phyloP scores from a whole-genome alignment of 306 rosid genomes.

The Cicer arietinum region DNA sequence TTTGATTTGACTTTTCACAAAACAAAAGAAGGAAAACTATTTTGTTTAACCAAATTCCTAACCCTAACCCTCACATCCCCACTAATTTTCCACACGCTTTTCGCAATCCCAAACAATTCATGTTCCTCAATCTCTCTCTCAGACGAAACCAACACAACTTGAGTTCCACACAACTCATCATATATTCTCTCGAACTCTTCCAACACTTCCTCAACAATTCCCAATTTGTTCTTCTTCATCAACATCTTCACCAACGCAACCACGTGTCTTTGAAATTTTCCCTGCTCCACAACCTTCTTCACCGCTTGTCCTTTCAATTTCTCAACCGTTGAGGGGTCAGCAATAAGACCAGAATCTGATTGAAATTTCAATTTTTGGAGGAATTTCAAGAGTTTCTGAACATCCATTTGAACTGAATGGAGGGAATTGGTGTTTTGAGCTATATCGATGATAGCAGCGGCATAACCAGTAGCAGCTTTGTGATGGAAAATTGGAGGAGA shows the following conservation, averaged over 20 bases:
- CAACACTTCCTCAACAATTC: constrained; percentile 58
- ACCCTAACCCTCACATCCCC: constrained; percentile 66
- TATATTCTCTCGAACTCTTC: constrained; percentile 78
- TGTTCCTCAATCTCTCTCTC: constrained; percentile 50
- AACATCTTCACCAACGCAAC: constrained; percentile 67
- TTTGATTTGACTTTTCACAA: constrained; percentile 19
- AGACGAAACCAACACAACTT: constrained; percentile 66
- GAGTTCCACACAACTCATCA: constrained; percentile 63
- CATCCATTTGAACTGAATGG: constrained; percentile 61
- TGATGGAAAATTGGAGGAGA: constrained; percentile 48
- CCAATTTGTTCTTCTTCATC: constrained; percentile 59
- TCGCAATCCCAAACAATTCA: constrained; percentile 58
- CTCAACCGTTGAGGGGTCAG: constrained; percentile 39
- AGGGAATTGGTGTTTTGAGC: constrained; percentile 66
- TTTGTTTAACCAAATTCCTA: constrained; percentile 52
- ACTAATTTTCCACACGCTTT: constrained; percentile 51
- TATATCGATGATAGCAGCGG: constrained; percentile 71
- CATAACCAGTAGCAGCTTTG: constrained; percentile 72
- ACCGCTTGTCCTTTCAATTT: constrained; percentile 49
- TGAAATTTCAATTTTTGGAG: constrained; percentile 45
- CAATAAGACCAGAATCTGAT: constrained; percentile 23
- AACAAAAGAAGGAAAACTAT: constrained; percentile 38
- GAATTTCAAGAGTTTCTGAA: constrained; percentile 56
- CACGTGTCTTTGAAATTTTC: constrained; percentile 59
- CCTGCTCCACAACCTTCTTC: constrained; percentile 48